phyloP scores from a whole-genome alignment of 2,329 filamentous ascomycete genomes.

The Corynespora cassiicola region DNA sequence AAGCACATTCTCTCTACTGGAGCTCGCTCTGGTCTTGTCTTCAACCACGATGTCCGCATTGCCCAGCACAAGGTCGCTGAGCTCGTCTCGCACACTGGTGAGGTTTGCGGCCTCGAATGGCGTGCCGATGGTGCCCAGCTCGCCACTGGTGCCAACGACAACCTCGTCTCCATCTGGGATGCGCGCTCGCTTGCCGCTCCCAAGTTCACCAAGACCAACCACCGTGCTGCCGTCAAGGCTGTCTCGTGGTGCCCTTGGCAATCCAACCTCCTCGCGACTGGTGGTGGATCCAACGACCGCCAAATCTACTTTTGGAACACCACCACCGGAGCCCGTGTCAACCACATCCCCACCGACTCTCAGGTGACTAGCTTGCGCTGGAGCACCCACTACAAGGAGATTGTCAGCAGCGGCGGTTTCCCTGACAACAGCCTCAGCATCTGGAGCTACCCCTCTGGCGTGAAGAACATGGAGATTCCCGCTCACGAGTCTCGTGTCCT shows the following conservation, averaged over 20 bases:
- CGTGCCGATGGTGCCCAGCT: slow-evolving; percentile 94
- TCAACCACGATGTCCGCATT: slow-evolving; percentile 98
- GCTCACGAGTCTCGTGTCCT: slow-evolving; percentile 96
- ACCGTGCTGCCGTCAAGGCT: slow-evolving; percentile 98
- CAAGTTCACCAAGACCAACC: slow-evolving; percentile 99
- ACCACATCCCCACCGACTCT: slow-evolving; percentile 98
- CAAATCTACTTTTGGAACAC: slow-evolving; percentile 99
- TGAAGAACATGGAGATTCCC: slow-evolving; percentile 97
- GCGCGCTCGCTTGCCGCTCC: slow-evolving; percentile 89
- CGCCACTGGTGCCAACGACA: slow-evolving; percentile 97
- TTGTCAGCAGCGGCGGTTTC: slow-evolving; percentile 96
- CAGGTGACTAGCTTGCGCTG: slow-evolving; percentile 96
- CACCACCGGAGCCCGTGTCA: slow-evolving; percentile 94
- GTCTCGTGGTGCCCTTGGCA: slow-evolving; percentile 99
- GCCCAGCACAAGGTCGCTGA: slow-evolving; percentile 98
- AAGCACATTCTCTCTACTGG: slow-evolving; percentile 97
- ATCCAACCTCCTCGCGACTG: slow-evolving; percentile 93
- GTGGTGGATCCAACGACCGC: slow-evolving; percentile 93
- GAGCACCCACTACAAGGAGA: slow-evolving; percentile 97
- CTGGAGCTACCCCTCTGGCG: slow-evolving; percentile 97
- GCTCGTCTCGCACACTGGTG: slow-evolving; percentile 94
- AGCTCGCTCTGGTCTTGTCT: slow-evolving; percentile 91
- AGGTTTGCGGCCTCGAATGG: slow-evolving; percentile 98
- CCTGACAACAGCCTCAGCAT: slow-evolving; percentile 99
- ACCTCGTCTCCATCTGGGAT: slow-evolving; percentile 99